A percentile compares a stretch with the other conserved stretches of the same genome.
phyloP scores from a whole-genome alignment of 352 stramenopile genomes.

The Pythium insidiosum region DNA sequence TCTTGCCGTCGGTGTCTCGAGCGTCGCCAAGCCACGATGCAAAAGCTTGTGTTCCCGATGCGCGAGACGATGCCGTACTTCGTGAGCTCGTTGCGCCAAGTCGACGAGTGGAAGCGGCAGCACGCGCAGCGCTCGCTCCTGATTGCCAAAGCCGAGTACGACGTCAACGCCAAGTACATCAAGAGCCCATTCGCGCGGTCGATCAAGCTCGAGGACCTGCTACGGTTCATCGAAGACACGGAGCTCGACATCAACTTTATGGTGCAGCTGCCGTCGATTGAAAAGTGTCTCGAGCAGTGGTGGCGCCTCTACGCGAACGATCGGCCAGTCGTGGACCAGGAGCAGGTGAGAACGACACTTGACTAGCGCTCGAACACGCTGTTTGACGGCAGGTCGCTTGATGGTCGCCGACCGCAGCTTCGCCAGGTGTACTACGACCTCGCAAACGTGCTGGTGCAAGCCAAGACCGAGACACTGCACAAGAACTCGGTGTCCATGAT shows the following conservation, averaged over 20 bases:
- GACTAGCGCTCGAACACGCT: not conserved
- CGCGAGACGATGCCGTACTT: slow-evolving; percentile 78
- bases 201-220: slow-evolving; percentile 48
- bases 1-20: too few species aligned
- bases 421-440: slow-evolving; percentile 63
- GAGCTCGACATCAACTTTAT: slow-evolving; percentile 78
- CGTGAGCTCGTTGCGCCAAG: slow-evolving; percentile 48
- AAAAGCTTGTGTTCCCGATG: slow-evolving; percentile 56
- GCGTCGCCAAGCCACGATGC: slow-evolving; percentile 9
- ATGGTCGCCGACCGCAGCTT: slow-evolving; percentile 21
- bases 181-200: slow-evolving; percentile 68
- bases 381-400: not conserved
- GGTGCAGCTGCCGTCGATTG: slow-evolving; percentile 75
- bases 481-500: slow-evolving; percentile 80
- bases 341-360: slow-evolving; percentile 23
- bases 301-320: slow-evolving; percentile 44
- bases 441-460: slow-evolving; percentile 59
- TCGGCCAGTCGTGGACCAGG: slow-evolving; percentile 33
- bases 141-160: slow-evolving; percentile 48
- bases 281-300: slow-evolving; percentile 70
- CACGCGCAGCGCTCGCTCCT: slow-evolving; percentile 45
- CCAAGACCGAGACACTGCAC: slow-evolving; percentile 68
- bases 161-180: slow-evolving; percentile 64
- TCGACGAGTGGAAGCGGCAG: slow-evolving; percentile 68
- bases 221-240: slow-evolving; percentile 67